Base-by-base conservation (phyloP, 2,329 filamentous ascomycete genomes). In the Paracoccidioides brasiliensis region DNA sequence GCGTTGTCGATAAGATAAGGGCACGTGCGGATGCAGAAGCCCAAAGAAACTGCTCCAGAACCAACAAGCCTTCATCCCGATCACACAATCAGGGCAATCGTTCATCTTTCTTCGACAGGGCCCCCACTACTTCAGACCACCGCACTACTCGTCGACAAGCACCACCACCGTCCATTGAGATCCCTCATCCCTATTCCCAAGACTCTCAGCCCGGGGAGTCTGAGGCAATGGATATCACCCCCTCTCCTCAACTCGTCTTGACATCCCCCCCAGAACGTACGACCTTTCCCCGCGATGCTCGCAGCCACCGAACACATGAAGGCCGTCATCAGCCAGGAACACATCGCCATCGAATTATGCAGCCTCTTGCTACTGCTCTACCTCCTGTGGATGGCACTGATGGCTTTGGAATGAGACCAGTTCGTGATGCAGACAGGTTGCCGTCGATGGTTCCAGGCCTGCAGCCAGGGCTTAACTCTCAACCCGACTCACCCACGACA, bases 401-500 rank as follows among this genome's bases (percentile, higher is more conserved):
- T 66, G 80, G 80, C 3, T 90, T 93, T 66, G 81, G 78, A 32
- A 66, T 93, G 57, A 82, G 90, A 53, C 88, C 86, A 6, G 85
- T 91, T 40, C 84, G 88, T 62, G 88, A 94, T 67, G 78, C 82
- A 46, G 89, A 97, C 67, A 83, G 90, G 57, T 79, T 93, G 57
- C 88, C 86, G 49, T 93, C 86, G 53, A 94, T 93, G 84, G 77
- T 85, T 46, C 81, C 85, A 5, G 80, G 84, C 43, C 76, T 84
- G 54, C 80, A 86, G 59, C 77, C 80, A 9, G 84, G 86, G 54
- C 73, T 90, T 54, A 80, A 80, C 44, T 96, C 91, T n/a, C 90
- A 95, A 67, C 93, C 93, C 7, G 87, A 90, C 56, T 96, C 90
- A 10, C 90, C 90, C 0, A 93, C 88, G 5, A 95, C 90, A 0